These are phyloP conservation scores for Athelia psychrophila DNA, from an alignment of 1,284 basidiomycete genomes.

Conservation along the genomic window DNA sequence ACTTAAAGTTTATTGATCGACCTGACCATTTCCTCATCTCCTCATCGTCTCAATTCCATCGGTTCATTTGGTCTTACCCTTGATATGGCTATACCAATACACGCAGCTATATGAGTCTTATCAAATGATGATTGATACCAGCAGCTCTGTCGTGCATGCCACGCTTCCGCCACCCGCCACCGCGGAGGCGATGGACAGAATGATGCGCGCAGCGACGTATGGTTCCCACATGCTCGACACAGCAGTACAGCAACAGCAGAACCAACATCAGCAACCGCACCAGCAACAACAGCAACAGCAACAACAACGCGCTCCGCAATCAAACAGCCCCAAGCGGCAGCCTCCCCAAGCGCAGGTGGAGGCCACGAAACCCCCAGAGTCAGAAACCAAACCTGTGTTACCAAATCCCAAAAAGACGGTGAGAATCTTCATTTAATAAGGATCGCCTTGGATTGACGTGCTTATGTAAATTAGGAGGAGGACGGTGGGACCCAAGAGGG, in stretches of 20 bases:
- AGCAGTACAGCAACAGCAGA: background rate
- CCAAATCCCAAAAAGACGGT: too few species aligned
- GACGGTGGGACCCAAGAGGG: conserved; percentile 47
- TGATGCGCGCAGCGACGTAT: conserved; percentile 38
- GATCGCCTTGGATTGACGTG: too few species aligned
- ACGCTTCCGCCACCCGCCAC: conserved; percentile 21
- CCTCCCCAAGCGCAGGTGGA: conserved; percentile 22
- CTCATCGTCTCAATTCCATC: background rate
- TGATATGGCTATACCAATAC: conserved; percentile 5
- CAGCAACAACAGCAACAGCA: conserved; percentile 12
- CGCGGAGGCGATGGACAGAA: conserved; percentile 41
- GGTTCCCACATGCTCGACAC: conserved; percentile 49
- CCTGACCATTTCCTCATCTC: conserved; percentile 2
- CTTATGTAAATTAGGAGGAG: conserved; percentile 10
- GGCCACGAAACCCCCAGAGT: too few species aligned
- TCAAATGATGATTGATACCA: conserved; percentile 38
- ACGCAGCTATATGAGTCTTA: conserved; percentile 45
- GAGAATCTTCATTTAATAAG: too few species aligned
- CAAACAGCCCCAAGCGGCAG: conserved; percentile 13
- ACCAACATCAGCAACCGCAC: conserved; percentile 24
- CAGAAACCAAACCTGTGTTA: too few species aligned
- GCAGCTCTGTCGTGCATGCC: conserved; percentile 27
- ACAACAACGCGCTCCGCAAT: conserved; percentile 19
- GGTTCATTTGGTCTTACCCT: conserved; percentile 12
- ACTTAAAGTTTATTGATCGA: background rate